Evolutionary conservation across 1,284 basidiomycete genomes (phyloP).

Genomic region (Wolfiporia cocos): DNA sequence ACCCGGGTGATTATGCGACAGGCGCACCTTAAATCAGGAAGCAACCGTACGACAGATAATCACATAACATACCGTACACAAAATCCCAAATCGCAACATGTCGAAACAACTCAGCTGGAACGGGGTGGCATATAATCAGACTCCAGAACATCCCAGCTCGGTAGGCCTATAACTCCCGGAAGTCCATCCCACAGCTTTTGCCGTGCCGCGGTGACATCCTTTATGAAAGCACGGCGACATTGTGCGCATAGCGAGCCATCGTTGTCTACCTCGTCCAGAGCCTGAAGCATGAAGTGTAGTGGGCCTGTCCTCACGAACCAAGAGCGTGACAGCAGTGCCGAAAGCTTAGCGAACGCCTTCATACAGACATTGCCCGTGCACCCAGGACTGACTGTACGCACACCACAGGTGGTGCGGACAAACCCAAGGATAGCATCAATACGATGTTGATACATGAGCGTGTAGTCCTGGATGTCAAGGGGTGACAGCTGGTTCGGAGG

Average conservation of each 20-base stretch:
- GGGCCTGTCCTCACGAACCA: slow-evolving; percentile 49
- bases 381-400: slow-evolving; percentile 19
- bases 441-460: slow-evolving; percentile 53
- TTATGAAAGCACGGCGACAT: slow-evolving; percentile 39
- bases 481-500: slow-evolving; percentile 39
- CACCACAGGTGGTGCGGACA: slow-evolving; percentile 37
- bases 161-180: slow-evolving; percentile 38
- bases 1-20: no score
- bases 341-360: slow-evolving; percentile 37
- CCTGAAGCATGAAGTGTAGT: slow-evolving; percentile 48
- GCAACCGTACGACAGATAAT: no score
- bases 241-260: slow-evolving; percentile 33
- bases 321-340: slow-evolving; percentile 38
- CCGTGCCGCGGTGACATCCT: slow-evolving; percentile 34
- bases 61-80: no score
- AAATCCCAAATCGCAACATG: no score
- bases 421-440: slow-evolving; percentile 46
- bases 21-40: no score
- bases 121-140: no score
- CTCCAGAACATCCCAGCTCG: slow-evolving; percentile 40
- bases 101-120: no score
- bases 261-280: slow-evolving; percentile 33
- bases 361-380: slow-evolving; percentile 29
- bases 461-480: slow-evolving; percentile 42
- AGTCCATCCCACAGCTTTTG: slow-evolving; percentile 42